Evolutionary conservation across 2,329 filamentous ascomycete genomes (phyloP).

Genomic region (Coniochaeta sp.): DNA sequence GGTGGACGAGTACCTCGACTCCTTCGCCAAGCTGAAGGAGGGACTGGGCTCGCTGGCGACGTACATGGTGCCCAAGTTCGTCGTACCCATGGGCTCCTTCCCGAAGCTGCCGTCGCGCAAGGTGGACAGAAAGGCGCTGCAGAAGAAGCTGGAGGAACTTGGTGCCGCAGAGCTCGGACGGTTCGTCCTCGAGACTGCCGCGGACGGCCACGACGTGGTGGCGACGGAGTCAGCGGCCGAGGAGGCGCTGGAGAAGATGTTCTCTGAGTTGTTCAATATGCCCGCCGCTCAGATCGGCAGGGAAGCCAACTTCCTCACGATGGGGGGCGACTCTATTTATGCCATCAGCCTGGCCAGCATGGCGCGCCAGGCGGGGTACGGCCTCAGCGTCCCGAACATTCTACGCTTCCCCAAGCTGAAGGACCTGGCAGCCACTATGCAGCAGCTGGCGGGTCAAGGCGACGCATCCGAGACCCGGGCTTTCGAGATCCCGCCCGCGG

Average conservation of each 20-base stretch:
- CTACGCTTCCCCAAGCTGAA: constrained; percentile 14
- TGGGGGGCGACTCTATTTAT: constrained; percentile 30
- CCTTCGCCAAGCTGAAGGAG: constrained; percentile 5
- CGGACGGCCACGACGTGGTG: not conserved
- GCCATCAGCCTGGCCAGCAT: constrained; percentile 39
- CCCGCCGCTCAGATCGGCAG: constrained; percentile 5
- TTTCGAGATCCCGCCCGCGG: not conserved
- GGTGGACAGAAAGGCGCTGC: constrained; percentile 17
- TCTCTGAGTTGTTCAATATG: constrained; percentile 9
- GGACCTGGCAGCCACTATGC: constrained; percentile 9
- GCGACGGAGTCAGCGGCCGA: constrained; percentile 7
- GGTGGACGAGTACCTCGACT: not conserved
- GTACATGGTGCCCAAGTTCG: constrained; percentile 20
- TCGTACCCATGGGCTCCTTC: constrained; percentile 15
- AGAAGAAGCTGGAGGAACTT: constrained; percentile 6
- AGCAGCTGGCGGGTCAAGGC: not conserved
- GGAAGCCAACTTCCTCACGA: constrained; percentile 23
- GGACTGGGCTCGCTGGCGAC: constrained; percentile 11
- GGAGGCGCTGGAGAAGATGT: constrained; percentile 4
- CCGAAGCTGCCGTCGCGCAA: constrained; percentile 19
- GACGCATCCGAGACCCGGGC: not conserved
- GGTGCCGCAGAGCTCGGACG: constrained; percentile 4
- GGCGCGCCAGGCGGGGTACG: constrained; percentile 14
- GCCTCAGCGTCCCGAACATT: constrained; percentile 16
- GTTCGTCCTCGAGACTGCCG: constrained; percentile 3